Evolutionary conservation across 2,329 filamentous ascomycete genomes (phyloP), one percentile per base, ranked within the genome.

Genomic region (Apiospora rasikravindrae): DNA sequence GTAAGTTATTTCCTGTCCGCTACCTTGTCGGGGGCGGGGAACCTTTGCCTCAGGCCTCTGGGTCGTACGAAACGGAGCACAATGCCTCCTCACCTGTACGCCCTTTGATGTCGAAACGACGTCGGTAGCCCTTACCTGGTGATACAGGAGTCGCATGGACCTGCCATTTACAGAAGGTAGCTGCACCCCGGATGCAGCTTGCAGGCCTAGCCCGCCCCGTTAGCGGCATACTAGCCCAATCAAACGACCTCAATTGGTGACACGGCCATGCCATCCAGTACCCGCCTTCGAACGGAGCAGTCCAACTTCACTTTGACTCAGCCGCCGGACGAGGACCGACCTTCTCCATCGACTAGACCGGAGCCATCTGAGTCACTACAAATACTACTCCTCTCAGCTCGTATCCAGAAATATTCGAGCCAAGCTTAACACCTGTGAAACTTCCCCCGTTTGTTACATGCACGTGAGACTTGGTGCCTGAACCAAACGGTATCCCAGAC

Each of bases 281-380:
- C 22, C 57, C 33, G 33, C 29, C 53, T 61, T 4, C 6, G 33
- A 64, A 64, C 57, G 57, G 57, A n/a, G 57, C 57, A 40, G 7
- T n/a, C n/a, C 29, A n/a, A 40, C 57, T n/a, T 64, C 57, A 40
- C 22, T 64, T 64, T 64, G 57, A 64, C 57, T 64, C 57, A 64
- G 19, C 10, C 16, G 4, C 33, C 57, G 57, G 57, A 4, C 3
- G 16, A 13, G 16, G 22, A 40, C 22, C n/a, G n/a, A n/a, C n/a
- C n/a, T n/a, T n/a, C 57, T 64, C 29, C 33, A n/a, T 10, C 2
- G 8, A 37, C 1, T 8, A 37, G 37, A n/a, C 4, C 37, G 19
- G 53, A n/a, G 53, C 8, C n/a, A 4, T 11, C 1, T 11, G 19
- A 4, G 1, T 37, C 7, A 37, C 29, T 61, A 61, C 37, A 61